Conservation (phyloP, 768 basidiomycete genomes). For the Kwoniella sp. region DNA sequence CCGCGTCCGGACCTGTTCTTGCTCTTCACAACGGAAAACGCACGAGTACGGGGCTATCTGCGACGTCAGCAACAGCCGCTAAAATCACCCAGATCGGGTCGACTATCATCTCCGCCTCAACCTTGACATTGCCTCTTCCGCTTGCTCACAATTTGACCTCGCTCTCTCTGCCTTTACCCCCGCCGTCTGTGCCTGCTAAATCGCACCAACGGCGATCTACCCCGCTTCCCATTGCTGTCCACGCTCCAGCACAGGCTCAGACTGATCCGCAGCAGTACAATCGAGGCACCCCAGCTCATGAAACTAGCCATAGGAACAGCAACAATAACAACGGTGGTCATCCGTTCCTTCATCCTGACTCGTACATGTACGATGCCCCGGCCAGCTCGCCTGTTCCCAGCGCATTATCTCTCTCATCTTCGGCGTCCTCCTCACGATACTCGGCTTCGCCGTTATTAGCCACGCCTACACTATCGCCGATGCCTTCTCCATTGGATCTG, state of each 20-base stretch:
- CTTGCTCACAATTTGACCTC: not conserved
- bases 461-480: not conserved
- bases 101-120: not conserved
- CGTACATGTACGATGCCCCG: not conserved
- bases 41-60: no score
- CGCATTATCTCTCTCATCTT: not conserved
- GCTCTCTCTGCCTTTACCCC: not conserved
- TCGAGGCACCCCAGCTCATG: not conserved
- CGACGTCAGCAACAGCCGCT: not conserved
- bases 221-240: not conserved
- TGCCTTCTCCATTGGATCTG: not conserved
- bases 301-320: not conserved
- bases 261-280: no score
- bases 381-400: not conserved
- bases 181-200: not conserved
- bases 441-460: not conserved
- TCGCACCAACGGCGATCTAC: not conserved
- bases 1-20: no score
- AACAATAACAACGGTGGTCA: not conserved
- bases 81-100: not conserved
- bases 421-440: not conserved
- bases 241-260: not conserved
- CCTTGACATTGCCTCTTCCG: not conserved
- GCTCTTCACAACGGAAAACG: no score
- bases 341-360: not conserved